Evolutionary conservation across 208 protist species (phyloP), one percentile per base, ranked within the genome.

Genomic region (Acanthamoeba royreba): DNA sequence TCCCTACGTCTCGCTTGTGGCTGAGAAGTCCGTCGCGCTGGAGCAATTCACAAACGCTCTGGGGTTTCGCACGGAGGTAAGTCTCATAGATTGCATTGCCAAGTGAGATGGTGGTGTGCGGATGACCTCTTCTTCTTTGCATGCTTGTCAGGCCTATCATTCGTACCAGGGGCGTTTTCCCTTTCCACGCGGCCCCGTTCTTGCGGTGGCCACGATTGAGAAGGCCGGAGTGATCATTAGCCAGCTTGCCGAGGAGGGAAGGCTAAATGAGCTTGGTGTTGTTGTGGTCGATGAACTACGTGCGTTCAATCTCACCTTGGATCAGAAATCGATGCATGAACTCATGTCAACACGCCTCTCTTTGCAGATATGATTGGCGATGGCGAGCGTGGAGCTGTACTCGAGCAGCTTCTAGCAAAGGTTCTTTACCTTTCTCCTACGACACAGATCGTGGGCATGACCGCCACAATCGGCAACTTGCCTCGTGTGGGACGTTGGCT

Each of bases 241-340:
- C 63, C 58, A 90, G 9, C 1, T 98, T 45, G 91, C 97, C 22
- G 95, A 95, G 9, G 92, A 97, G 4, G 63, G 95, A 25, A 25
- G 42, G 19, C n/a, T 97, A 17, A 4, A 52, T 2, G 94, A 97
- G 35, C 66, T 98, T 31, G 95, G 97, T 15, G 49, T 92, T 25
- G 90, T 98, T 2, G 96, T 98, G 1, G 58, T 98, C 4, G 97
- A 98, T 93, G 97, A 98, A 49, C 22, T 98, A 15, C 97, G 61
- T 74, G 42, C 17, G n/a, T n/a, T n/a, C n/a, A n/a, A n/a, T n/a
- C n/a, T n/a, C n/a, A n/a, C n/a, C n/a, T n/a, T n/a, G n/a, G n/a
- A n/a, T n/a, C n/a, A n/a, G n/a, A n/a, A n/a, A n/a, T n/a, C n/a
- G n/a, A n/a, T n/a, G n/a, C n/a, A n/a, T n/a, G n/a, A n/a, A n/a